Evolutionary conservation across 345 rosid genomes (phyloP).

Genomic region (Salix koriyanagi): DNA sequence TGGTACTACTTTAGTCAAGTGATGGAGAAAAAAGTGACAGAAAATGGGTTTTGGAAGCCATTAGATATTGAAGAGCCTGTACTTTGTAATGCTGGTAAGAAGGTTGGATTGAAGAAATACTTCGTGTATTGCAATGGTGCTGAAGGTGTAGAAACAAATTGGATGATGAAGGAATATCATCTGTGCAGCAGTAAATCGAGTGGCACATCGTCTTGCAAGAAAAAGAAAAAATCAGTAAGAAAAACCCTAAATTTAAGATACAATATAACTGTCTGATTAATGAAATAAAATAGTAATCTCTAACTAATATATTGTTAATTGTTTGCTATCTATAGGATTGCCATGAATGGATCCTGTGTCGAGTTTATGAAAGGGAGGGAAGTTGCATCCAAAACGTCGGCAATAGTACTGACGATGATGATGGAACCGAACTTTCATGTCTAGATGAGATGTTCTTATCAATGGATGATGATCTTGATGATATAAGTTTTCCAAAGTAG

Average conservation of each 20-base stretch:
- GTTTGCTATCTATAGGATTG: conserved; percentile 9
- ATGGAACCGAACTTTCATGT: conserved; percentile 37
- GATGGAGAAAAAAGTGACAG: conserved; percentile 20
- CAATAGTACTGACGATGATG: conserved; percentile 20
- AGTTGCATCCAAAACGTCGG: not conserved
- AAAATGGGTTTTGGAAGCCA: conserved; percentile 41
- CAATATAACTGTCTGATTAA: too few species aligned
- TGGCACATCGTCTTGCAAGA: not conserved
- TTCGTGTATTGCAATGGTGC: conserved; percentile 23
- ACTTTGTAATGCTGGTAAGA: conserved; percentile 6
- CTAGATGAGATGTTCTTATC: conserved; percentile 46
- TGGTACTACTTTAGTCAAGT: conserved; percentile 37
- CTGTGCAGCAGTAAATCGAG: conserved; percentile 5
- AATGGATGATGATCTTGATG: conserved; percentile 40
- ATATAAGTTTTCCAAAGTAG: conserved; percentile 23
- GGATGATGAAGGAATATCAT: conserved; percentile 46
- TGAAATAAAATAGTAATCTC: not conserved
- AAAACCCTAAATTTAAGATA: not conserved
- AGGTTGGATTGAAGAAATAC: conserved; percentile 33
- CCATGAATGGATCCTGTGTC: conserved; percentile 32
- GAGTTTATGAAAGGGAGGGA: conserved; percentile 29
- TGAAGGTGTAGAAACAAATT: conserved; percentile 26
- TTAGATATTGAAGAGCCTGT: conserved; percentile 27
- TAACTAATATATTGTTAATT: not conserved
- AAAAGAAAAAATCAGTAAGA: conserved; percentile 15